A percentile compares a stretch with the other conserved stretches of the same genome.
Conservation (phyloP, 768 basidiomycete genomes). For the Suillus subaureus region DNA sequence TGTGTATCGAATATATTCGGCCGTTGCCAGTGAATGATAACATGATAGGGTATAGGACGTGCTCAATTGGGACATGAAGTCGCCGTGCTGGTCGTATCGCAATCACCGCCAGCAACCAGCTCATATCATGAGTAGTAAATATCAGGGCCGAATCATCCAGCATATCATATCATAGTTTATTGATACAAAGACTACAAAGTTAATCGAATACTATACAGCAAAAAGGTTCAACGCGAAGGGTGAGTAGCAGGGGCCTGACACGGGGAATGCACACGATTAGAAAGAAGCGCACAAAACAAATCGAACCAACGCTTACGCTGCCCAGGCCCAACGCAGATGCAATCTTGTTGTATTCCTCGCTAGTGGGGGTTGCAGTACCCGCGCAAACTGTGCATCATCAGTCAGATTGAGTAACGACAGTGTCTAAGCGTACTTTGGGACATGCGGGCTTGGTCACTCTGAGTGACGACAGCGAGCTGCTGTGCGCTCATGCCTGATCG, state of each 20-base stretch:
- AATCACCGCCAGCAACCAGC: background rate
- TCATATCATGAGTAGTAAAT: background rate
- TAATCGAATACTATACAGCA: background rate
- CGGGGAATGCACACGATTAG: background rate
- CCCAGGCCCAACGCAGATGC: slow-evolving; percentile 38
- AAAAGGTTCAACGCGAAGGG: background rate
- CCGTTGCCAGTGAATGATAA: background rate
- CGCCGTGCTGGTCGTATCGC: background rate
- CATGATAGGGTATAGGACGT: background rate
- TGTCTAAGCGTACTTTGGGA: background rate
- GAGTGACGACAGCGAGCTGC: background rate
- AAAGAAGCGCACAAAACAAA: background rate
- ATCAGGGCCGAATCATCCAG: background rate
- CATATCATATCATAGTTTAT: background rate
- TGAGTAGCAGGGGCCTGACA: background rate
- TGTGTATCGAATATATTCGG: background rate
- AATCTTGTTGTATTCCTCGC: slow-evolving; percentile 51
- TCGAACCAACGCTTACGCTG: slow-evolving; percentile 18
- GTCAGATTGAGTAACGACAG: background rate
- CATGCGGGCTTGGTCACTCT: background rate
- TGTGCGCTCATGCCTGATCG: background rate
- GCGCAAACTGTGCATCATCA: slow-evolving; percentile 45
- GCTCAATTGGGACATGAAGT: background rate
- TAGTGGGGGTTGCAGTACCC: slow-evolving; percentile 43
- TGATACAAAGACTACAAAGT: background rate